phyloP scores from a whole-genome alignment of 768 basidiomycete genomes.

The Cytidiella melzeri region DNA sequence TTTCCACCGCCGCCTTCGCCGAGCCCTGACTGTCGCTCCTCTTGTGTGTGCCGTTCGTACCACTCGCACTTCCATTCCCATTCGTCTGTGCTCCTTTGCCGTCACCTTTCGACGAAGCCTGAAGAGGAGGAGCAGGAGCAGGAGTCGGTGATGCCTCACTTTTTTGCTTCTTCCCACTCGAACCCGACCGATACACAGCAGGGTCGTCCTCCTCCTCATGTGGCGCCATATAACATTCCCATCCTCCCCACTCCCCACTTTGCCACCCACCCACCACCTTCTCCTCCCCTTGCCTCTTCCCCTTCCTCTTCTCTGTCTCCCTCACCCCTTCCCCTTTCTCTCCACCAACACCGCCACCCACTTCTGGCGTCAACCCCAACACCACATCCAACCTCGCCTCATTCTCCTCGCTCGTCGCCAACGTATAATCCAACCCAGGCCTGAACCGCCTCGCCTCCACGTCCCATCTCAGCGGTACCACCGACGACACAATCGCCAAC shows the following conservation, averaged over 20 bases:
- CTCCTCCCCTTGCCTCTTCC: conserved; percentile 20
- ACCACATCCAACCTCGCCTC: conserved; percentile 83
- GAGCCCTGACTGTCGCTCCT: background rate
- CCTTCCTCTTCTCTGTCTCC: conserved; percentile 7
- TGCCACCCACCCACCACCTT: conserved; percentile 22
- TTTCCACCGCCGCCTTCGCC: background rate
- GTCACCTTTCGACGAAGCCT: conserved; percentile 12
- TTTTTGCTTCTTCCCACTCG: conserved; percentile 17
- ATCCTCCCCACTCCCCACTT: conserved; percentile 94
- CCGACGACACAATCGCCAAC: conserved; percentile 63
- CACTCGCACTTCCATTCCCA: conserved; percentile 16
- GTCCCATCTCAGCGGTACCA: conserved; percentile 66
- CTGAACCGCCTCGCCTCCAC: conserved; percentile 86
- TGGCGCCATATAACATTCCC: conserved; percentile 88
- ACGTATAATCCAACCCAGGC: conserved; percentile 91
- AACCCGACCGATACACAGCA: conserved; percentile 73
- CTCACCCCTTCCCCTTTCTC: conserved; percentile 14
- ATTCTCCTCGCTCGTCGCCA: conserved; percentile 80
- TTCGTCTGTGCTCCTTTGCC: conserved; percentile 13
- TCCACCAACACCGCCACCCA: conserved; percentile 24
- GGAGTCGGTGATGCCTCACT: conserved; percentile 7
- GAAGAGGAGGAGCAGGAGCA: background rate
- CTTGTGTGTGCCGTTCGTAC: conserved; percentile 1
- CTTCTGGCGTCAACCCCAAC: conserved; percentile 76
- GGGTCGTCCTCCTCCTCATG: conserved; percentile 95